Evolutionary conservation across 345 rosid genomes (phyloP), one percentile per base, ranked within the genome.

Genomic region (Odontarrhena argentea): DNA sequence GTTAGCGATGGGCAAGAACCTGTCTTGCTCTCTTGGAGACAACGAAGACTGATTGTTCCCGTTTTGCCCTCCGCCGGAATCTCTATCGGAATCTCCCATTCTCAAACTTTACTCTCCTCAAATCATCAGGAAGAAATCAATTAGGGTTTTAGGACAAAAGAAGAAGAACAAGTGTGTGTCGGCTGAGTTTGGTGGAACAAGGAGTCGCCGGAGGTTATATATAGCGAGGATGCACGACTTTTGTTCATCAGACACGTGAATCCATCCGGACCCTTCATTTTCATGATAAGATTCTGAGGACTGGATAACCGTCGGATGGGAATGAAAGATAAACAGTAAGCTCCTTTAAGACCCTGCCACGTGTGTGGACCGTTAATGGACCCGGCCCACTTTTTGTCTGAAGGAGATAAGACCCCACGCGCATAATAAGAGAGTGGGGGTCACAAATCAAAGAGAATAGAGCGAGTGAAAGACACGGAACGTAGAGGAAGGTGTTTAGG

Each of bases 11-110:
- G 89, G 93, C 49, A 87, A 32, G 74, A 87, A 81, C 82, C 93
- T 72, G 75, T 85, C 89, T 61, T 87, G 93, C 56, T 87, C 93
- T 45, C 80, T 67, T 0, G 80, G 86, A 18, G 84, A 83, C 61
- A 70, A 43, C 48, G 80, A 65, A 2, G 75, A 74, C 36, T 70
- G 75, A 22, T 75, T 83, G 37, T 67, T 75, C 46, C 71, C 68
- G 50, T 64, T 77, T 61, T 71, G 73, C 13, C 78, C 86, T 57
- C 82, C 84, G 25, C 85, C 84, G 25, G 92, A 84, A 28, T 87
- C 92, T 37, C 83, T 83, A 26, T 87, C 92, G 30, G 89, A 84
- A 70, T 87, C 92, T 63, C 81, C 92, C 92, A 87, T 80, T 69
- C 32, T 10, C 5, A 53, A 40, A 74, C 58, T 63, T 55, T 52